Conservation (phyloP, 176 grass and related monocot species). For the Pontederia crassipes region DNA sequence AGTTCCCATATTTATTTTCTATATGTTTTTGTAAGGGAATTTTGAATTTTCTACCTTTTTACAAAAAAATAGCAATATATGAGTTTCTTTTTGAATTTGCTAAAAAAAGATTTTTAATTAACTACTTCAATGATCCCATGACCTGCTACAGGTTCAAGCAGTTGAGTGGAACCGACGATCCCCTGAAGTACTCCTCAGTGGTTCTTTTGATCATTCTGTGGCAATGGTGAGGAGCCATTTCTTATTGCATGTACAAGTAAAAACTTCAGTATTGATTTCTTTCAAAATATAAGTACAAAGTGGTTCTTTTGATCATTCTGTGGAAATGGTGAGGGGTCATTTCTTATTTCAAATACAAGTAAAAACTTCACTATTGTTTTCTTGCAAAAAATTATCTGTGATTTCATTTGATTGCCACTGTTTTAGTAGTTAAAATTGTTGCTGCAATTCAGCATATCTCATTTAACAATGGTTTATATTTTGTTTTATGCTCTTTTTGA, state of each 20-base stretch:
- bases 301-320: constrained; percentile 88
- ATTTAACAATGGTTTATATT: too few relatives aligned
- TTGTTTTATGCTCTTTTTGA: too few relatives aligned
- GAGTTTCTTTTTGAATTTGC: background rate
- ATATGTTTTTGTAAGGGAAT: background rate
- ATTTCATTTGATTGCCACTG: too few relatives aligned
- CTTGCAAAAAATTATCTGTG: too few relatives aligned
- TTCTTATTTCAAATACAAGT: background rate
- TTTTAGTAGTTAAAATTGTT: too few relatives aligned
- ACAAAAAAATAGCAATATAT: background rate
- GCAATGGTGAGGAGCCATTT: constrained; percentile 35
- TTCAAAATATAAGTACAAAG: constrained; percentile 19
- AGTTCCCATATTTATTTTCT: background rate
- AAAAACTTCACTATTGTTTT: background rate
- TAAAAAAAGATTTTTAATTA: constrained; percentile 1
- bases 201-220: constrained; percentile 90
- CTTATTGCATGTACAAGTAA: background rate
- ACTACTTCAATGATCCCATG: background rate
- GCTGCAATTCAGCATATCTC: too few relatives aligned
- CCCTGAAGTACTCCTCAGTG: constrained; percentile 78
- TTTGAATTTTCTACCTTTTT: background rate
- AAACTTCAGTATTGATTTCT: background rate
- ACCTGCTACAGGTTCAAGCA: constrained; percentile 50
- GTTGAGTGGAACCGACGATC: constrained; percentile 63
- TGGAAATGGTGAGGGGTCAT: constrained; percentile 45